Base-by-base conservation (phyloP, 768 basidiomycete species). In the Multifurca ochricompacta region DNA sequence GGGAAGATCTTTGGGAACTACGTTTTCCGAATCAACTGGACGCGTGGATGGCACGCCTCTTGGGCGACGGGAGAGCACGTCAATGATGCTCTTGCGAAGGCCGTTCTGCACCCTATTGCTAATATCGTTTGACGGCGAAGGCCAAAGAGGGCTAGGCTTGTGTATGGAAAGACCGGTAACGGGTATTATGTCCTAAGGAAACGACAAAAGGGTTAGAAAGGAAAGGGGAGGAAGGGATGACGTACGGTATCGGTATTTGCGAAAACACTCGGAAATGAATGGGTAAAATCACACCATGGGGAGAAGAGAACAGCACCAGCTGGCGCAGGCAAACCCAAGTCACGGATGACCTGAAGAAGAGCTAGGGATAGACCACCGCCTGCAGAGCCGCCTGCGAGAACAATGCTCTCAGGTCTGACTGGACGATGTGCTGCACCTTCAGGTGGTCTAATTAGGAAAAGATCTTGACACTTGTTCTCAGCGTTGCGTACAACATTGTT, bases 241-340 rank as follows among this genome's bases (percentile, higher is more conserved):
- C 76, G 59, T 62, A 89, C 92, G 47, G 92, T 91, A 3, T 79
- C 75, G 2, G 90, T 92, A 66, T 98, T 97, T 35, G 75, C 71
- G 63, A 90, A 78, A 42, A 94, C 78, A 62, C 88, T 91, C 0
- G 91, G 89, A 68, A 98, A 97, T 0, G 90, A 93, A 67, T 98
- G 96, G 0, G 91, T 94, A n/a, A 98, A 70, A 68, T 87, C 86
- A 60, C 79, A 87, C 89, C 95, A 97, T 0, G 96, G 96, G 25
- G 90, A 93, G 59, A 97, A 86, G 36, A 97, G 71, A 16, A 95
- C 75, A 1, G 83, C 92, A 6, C 92, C 96, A 2, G 92, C 90
- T 3, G 94, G 95, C 41, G 78, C 59, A 5, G 92, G 92, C 21
- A 94, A 72, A 2, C 80, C 83, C 0, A 78, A 70, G 67, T 99